Conservation (phyloP, 257 asterid species). For the Parsonsia alboflavescens region DNA sequence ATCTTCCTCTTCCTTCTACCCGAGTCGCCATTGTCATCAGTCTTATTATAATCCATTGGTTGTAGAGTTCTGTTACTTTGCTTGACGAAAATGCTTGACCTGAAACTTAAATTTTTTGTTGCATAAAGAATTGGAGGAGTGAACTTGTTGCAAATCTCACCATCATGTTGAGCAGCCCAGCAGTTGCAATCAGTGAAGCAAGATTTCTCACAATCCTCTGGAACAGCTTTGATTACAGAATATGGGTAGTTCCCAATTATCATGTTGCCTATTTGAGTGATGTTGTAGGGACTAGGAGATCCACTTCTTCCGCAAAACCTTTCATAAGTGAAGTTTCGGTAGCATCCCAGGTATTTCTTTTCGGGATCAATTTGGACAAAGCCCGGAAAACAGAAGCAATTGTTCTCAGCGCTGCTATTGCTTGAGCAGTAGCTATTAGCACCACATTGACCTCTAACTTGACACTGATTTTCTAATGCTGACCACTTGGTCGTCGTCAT, state of each 20-base stretch:
- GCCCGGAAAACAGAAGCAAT: conserved; percentile 29
- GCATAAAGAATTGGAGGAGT: conserved; percentile 21
- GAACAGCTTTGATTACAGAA: conserved; percentile 7
- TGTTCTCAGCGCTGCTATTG: background rate
- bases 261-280: conserved; percentile 1
- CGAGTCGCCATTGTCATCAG: background rate
- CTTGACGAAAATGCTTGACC: conserved; percentile 17
- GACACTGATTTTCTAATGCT: conserved; percentile 15
- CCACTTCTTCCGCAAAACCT: conserved; percentile 15
- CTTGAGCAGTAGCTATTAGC: conserved; percentile 19
- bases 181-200: conserved; percentile 26
- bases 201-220: conserved; percentile 16
- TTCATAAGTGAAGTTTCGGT: conserved; percentile 18
- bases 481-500: conserved; percentile 9
- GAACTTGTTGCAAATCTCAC: conserved; percentile 13
- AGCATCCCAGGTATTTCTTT: conserved; percentile 20
- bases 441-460: conserved; percentile 21
- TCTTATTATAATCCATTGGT: conserved; percentile 1
- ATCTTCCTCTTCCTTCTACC: conserved; percentile 6
- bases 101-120: background rate
- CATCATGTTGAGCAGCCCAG: conserved; percentile 8
- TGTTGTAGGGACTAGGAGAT: background rate
- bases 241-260: conserved; percentile 22
- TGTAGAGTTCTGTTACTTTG: conserved; percentile 1
- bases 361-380: conserved; percentile 8